phyloP scores from a whole-genome alignment of 345 rosid genomes.

The Salix brachista region DNA sequence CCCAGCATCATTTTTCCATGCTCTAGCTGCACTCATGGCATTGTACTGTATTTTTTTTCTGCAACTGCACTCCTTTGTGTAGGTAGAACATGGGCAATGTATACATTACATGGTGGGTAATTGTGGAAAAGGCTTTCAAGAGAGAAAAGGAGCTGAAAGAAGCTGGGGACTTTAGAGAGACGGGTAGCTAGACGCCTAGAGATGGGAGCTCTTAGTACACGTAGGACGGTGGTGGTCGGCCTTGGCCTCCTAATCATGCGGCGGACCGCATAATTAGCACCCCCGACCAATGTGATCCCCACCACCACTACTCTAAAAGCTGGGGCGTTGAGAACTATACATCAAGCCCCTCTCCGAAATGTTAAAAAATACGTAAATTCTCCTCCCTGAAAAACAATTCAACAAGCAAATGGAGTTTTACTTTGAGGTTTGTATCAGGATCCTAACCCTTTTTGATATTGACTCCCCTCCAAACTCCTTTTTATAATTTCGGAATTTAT shows the following conservation, averaged over 20 bases:
- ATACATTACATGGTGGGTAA: not conserved
- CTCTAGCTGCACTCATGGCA: no score
- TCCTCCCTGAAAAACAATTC: not conserved
- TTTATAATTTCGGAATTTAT: constrained; percentile 3
- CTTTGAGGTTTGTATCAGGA: constrained; percentile 41
- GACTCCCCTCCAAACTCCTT: constrained; percentile 41
- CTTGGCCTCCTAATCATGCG: constrained; percentile 60
- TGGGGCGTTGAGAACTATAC: constrained; percentile 39
- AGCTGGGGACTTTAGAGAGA: not conserved
- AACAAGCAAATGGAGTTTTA: constrained; percentile 50
- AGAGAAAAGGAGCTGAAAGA: not conserved
- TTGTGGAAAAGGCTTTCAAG: not conserved
- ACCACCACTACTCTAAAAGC: constrained; percentile 31
- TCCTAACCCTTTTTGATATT: constrained; percentile 34
- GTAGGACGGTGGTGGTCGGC: constrained; percentile 94
- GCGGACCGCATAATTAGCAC: constrained; percentile 58
- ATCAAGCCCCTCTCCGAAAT: not conserved
- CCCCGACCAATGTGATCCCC: constrained; percentile 31
- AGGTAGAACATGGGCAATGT: no score
- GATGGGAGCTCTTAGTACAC: constrained; percentile 39
- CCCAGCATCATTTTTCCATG: no score
- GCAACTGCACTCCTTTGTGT: no score
- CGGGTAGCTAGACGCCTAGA: constrained; percentile 9
- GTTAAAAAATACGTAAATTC: not conserved
- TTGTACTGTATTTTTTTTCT: no score